Conservation (phyloP, 2,329 filamentous ascomycete genomes). For the Hymenoscyphus linearis region DNA sequence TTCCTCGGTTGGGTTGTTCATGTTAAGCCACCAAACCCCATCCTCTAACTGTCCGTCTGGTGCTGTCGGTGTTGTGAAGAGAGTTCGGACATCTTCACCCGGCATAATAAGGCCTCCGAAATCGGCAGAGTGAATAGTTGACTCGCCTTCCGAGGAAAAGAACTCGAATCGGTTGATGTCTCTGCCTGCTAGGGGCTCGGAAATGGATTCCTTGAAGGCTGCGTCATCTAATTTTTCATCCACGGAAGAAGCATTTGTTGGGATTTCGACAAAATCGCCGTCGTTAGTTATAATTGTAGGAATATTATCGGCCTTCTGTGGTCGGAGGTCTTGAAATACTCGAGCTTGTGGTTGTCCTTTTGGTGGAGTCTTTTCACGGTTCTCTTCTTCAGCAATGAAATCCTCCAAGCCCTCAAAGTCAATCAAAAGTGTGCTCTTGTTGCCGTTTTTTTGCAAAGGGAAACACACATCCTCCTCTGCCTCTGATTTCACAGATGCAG, state of each 20-base stretch:
- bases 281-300: conserved; percentile 39
- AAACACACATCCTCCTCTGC: conserved; percentile 89
- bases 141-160: conserved; percentile 92
- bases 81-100: conserved; percentile 80
- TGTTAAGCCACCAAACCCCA: conserved; percentile 98
- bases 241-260: conserved; percentile 39
- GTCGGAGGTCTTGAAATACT: conserved; percentile 31
- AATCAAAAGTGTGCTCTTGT: conserved; percentile 74
- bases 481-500: conserved; percentile 57
- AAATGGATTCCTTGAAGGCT: conserved; percentile 11
- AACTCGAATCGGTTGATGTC: conserved; percentile 87
- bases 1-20: conserved; percentile 82
- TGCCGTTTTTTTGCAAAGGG: conserved; percentile 59
- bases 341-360: conserved; percentile 28
- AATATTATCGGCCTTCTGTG: conserved; percentile 12
- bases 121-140: conserved; percentile 85
- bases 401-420: conserved; percentile 94
- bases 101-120: conserved; percentile 84
- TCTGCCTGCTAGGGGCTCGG: conserved; percentile 33
- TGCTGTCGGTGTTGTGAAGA: conserved; percentile 62
- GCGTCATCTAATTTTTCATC: conserved; percentile 40
- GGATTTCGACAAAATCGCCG: conserved; percentile 52
- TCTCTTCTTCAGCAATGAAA: conserved; percentile 67
- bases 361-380: conserved; percentile 37
- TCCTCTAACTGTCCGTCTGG: conserved; percentile 58